phyloP scores from a whole-genome alignment of 2,329 filamentous ascomycete genomes.

The Epichloe aotearoae region DNA sequence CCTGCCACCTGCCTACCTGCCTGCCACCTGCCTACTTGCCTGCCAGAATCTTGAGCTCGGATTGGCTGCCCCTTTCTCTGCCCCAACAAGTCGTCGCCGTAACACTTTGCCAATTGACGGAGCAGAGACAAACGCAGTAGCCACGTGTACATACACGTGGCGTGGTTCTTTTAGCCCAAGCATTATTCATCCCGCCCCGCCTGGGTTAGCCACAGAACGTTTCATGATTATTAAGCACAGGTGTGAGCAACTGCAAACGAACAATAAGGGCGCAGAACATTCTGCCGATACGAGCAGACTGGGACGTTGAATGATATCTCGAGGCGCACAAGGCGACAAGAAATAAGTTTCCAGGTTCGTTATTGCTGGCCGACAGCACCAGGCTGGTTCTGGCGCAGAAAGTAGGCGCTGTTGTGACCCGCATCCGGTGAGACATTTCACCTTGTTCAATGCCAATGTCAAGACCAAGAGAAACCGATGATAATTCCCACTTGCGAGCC shows the following conservation, averaged over 20 bases:
- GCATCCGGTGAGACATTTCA: not conserved
- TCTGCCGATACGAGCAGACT: not conserved
- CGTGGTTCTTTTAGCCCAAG: too few species aligned
- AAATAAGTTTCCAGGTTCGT: not conserved
- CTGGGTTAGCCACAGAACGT: not conserved
- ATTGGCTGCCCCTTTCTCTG: too few species aligned
- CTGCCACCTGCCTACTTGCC: too few species aligned
- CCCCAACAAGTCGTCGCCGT: too few species aligned
- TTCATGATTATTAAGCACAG: too few species aligned
- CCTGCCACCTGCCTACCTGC: too few species aligned
- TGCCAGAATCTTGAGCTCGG: too few species aligned
- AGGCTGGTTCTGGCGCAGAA: not conserved
- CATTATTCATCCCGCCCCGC: too few species aligned
- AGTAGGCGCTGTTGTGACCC: conserved; percentile 1
- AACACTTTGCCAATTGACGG: too few species aligned
- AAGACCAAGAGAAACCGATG: not conserved
- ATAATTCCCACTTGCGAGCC: not conserved
- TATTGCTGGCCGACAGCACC: not conserved
- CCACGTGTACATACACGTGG: too few species aligned
- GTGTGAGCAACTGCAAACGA: not conserved
- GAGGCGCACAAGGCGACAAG: not conserved
- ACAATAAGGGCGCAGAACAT: not conserved
- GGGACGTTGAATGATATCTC: not conserved
- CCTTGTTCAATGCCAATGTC: not conserved
- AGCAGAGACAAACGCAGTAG: not conserved